Evolutionary conservation across 805 yeast species (phyloP), one percentile per base, ranked within the genome.

Genomic region (Brettanomyces custersianus): DNA sequence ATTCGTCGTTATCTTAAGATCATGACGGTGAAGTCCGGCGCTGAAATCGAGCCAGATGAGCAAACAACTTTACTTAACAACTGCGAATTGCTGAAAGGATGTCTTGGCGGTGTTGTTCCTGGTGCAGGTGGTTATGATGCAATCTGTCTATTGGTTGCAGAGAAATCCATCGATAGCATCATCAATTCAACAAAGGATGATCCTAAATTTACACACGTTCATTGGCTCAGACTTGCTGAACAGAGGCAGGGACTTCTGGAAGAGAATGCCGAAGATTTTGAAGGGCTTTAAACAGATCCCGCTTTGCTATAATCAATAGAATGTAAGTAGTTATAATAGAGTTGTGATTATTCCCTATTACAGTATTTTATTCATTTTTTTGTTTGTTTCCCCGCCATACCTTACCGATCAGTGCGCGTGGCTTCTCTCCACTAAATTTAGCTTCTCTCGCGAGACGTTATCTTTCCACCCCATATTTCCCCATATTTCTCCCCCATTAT

Each of bases 121-220:
- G 98, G 98, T 2, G 98, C 98, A 0, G 98, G 98, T 20, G 98
- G 98, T 0, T 82, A 77, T 52, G 98, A 92, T 62, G 98, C 98
- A 1, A 73, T 92, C 15, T 73, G 94, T 38, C 49, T 90, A 20
- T 57, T 92, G 20, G 79, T 80, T 3, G 65, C 71, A 2, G 74
- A 70, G 20, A 49, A 57, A 1, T 54, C 71, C 3, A 53, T 71
- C 3, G 55, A 48, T 3, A 40, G 46, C 9, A 62, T 75, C n/a
- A 20, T 38, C 10, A 18, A 30, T 2, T 21, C 22, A 4, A 45
- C 49, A 4, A 16, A 36, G 4, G 34, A 38, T 0, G 57, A 60
- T 20, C 38, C 42, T 1, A 45, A 48, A 4, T 72, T 77, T 39
- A 37, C 49, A 4, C 56, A 59, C 13, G 87, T 83, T 0, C 60